These are phyloP conservation scores for Diplocarpon mali DNA, from an alignment of 2,329 filamentous ascomycete genomes.

Conservation along the genomic window DNA sequence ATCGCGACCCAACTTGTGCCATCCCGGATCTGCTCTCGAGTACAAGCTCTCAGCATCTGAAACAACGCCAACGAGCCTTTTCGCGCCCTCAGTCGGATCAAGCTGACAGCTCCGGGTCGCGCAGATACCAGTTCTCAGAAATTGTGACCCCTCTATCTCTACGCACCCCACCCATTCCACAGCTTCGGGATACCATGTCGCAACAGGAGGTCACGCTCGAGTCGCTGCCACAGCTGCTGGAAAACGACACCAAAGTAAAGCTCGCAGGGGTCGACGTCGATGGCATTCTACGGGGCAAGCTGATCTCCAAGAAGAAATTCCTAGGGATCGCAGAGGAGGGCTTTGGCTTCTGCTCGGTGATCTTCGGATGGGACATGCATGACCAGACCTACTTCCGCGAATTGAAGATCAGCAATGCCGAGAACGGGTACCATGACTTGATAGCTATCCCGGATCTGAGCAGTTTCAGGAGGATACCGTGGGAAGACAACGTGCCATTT, in stretches of 20 bases:
- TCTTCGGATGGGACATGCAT: constrained; percentile 97
- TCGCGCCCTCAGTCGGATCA: too few species aligned
- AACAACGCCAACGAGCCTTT: background rate
- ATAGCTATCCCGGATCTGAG: constrained; percentile 70
- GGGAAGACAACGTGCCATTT: constrained; percentile 79
- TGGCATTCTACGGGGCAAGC: constrained; percentile 76
- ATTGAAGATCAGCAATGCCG: constrained; percentile 76
- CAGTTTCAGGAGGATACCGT: constrained; percentile 75
- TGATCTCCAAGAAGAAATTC: constrained; percentile 90
- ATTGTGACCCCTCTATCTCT: background rate
- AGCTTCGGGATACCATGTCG: constrained; percentile 14
- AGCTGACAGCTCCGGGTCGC: too few species aligned
- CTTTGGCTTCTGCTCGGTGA: constrained; percentile 88
- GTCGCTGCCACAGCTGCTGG: constrained; percentile 54
- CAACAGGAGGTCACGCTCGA: constrained; percentile 44
- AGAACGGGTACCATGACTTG: constrained; percentile 81
- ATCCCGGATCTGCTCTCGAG: too few species aligned
- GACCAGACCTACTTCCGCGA: constrained; percentile 82
- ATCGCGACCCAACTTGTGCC: too few species aligned
- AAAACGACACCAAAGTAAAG: constrained; percentile 69
- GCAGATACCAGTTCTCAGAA: background rate
- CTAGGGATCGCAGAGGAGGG: constrained; percentile 68
- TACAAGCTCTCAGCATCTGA: background rate
- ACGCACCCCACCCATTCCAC: background rate
- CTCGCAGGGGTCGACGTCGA: constrained; percentile 82